phyloP scores from a whole-genome alignment of 495 filamentous ascomycete genomes.

The Hypoxylon fragiforme region DNA sequence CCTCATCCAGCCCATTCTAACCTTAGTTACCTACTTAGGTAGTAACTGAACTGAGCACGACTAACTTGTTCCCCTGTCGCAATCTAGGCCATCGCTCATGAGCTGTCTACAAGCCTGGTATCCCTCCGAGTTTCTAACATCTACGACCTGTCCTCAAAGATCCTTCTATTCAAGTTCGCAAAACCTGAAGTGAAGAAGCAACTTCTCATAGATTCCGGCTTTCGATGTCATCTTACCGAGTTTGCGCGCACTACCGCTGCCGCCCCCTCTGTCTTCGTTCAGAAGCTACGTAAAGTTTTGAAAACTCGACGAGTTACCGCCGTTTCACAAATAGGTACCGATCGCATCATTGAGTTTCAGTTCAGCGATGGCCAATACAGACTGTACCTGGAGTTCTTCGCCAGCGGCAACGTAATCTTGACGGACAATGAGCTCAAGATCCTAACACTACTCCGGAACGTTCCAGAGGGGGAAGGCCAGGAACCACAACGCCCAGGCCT shows the following conservation, averaged over 20 bases:
- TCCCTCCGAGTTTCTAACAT: conserved; percentile 85
- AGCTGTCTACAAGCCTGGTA: conserved; percentile 75
- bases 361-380: conserved; percentile 90
- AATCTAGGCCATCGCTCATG: conserved; percentile 82
- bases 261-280: conserved; percentile 80
- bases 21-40: not conserved
- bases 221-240: conserved; percentile 90
- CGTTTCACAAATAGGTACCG: conserved; percentile 84
- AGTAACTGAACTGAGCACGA: not conserved
- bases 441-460: conserved; percentile 76
- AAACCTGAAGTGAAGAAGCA: conserved; percentile 86
- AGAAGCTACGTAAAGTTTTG: conserved; percentile 80
- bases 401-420: conserved; percentile 87
- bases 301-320: conserved; percentile 82
- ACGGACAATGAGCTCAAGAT: conserved; percentile 81
- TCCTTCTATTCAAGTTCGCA: conserved; percentile 90
- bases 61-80: conserved; percentile 7
- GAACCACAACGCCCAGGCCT: conserved; percentile 76
- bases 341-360: conserved; percentile 87
- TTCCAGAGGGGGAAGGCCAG: conserved; percentile 70
- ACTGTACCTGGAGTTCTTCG: conserved; percentile 94
- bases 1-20: not conserved
- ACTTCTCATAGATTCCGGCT: conserved; percentile 89
- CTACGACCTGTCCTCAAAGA: conserved; percentile 92
- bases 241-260: conserved; percentile 84